Percentiles rank a stretch among this genome's conserved stretches.
Evolutionary conservation across 2,329 filamentous ascomycete species (phyloP).

Genomic region (Paecilomyces formosus): DNA sequence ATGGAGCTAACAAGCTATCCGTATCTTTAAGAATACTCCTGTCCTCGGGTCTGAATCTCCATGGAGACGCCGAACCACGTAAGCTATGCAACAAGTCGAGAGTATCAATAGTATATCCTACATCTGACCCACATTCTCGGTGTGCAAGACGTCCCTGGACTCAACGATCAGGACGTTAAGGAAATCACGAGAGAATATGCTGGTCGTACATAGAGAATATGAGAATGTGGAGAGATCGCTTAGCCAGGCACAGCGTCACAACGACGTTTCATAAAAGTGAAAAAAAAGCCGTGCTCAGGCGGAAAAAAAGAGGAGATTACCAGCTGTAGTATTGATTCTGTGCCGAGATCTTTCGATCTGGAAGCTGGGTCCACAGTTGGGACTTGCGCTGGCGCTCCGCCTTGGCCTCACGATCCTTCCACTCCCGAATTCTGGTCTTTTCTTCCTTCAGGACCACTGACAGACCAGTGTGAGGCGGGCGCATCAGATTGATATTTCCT

Average conservation of each 20-base stretch:
- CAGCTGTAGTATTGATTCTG: slow-evolving; percentile 89
- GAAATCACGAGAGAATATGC: neutral
- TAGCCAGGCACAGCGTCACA: neutral
- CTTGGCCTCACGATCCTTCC: slow-evolving; percentile 70
- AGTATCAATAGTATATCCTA: neutral
- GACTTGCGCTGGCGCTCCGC: slow-evolving; percentile 64
- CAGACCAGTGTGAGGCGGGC: slow-evolving; percentile 67
- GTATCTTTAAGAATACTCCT: neutral
- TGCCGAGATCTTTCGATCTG: slow-evolving; percentile 73
- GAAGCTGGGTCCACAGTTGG: slow-evolving; percentile 80
- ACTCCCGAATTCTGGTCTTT: slow-evolving; percentile 74
- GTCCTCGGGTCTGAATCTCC: neutral
- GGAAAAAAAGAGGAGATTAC: slow-evolving; percentile 44
- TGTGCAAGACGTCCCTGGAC: neutral
- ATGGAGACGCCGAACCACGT: neutral
- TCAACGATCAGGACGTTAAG: neutral
- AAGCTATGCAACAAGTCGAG: neutral
- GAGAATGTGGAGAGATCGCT: neutral
- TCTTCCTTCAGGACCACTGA: slow-evolving; percentile 87
- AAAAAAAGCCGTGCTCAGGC: neutral
- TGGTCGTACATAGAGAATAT: neutral
- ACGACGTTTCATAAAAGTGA: neutral
- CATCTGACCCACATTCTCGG: neutral
- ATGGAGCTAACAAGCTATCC: neutral
- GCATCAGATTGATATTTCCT: slow-evolving; percentile 61